Conservation (phyloP, 768 basidiomycete species). For the Trametes coccinea region DNA sequence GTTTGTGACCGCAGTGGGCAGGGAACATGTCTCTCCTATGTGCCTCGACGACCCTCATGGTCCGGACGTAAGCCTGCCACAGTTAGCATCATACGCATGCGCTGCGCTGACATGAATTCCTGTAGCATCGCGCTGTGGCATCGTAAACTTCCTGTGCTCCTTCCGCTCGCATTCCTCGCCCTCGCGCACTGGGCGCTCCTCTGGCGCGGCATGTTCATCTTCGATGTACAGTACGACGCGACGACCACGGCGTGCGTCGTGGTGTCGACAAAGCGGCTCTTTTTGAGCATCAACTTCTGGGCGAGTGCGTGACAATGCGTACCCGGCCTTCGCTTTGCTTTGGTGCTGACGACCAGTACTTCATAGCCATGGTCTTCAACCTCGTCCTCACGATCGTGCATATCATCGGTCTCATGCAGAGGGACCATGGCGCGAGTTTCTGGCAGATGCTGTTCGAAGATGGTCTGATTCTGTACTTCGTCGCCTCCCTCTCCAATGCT, state of each 20-base stretch:
- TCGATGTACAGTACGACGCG: slow-evolving; percentile 55
- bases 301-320: slow-evolving; percentile 51
- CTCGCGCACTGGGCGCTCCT: slow-evolving; percentile 66
- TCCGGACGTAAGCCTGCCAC: slow-evolving; percentile 54
- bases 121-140: slow-evolving; percentile 71
- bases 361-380: slow-evolving; percentile 68
- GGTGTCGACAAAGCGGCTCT: slow-evolving; percentile 49
- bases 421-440: slow-evolving; percentile 57
- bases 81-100: too few relatives aligned
- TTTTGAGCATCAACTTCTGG: slow-evolving; percentile 67
- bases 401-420: slow-evolving; percentile 46
- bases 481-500: slow-evolving; percentile 65
- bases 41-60: slow-evolving; percentile 68
- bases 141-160: slow-evolving; percentile 49
- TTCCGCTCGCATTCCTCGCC: slow-evolving; percentile 54
- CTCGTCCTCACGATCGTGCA: slow-evolving; percentile 60
- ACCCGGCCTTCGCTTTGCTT: not conserved
- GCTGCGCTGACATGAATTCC: too few relatives aligned
- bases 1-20: slow-evolving; percentile 44
- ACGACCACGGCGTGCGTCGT: slow-evolving; percentile 48
- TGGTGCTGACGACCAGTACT: not conserved
- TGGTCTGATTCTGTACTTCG: slow-evolving; percentile 67
- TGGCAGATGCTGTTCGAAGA: slow-evolving; percentile 74
- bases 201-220: slow-evolving; percentile 70
- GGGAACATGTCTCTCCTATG: slow-evolving; percentile 67